Base-by-base conservation (phyloP, 225 moss, liverwort and hornwort genomes). In the Polytrichum commune region DNA sequence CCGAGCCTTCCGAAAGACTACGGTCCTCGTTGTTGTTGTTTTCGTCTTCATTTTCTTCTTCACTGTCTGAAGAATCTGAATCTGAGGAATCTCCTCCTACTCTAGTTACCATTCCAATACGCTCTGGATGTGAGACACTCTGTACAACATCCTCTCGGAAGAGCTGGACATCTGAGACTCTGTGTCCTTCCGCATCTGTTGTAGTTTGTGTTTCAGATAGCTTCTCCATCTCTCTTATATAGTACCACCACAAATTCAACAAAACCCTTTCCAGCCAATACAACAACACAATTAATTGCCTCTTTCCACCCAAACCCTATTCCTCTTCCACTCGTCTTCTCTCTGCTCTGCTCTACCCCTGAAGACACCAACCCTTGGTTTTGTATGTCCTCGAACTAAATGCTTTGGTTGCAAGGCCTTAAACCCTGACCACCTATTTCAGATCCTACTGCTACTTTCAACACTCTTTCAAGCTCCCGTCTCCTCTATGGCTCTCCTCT, bases 111-210 rank as follows among this genome's bases (percentile, higher is more conserved):
- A 96, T 85, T 55, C 96, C 96, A 63, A 96, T 76, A 54, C 84
- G 69, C 71, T 83, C 72, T 4, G 93, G 93, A n/a, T 88, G 89
- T 68, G 86, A 67, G 64, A 86, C 29, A 67, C 83, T 84, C 82
- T 88, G 90, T 10, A 96, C 92, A 25, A 96, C 92, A 73, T 96
- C 96, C 66, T 96, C 96, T 66, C 93, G 85, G 65, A 84, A 96
- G 70, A 96, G 74, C 83, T 92, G 93, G 76, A 89, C 92, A 29
- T 88, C 88, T 33, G 88, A 71, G 70, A 85, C 87, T 70, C 80
- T 76, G 38, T 72, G 80, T 35, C 88, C 88, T 64, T 86, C 92
- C 61, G 70, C 68, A 53, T 68, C 79, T 46, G 28, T 68, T 23
- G 38, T 66, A 54, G 54, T 19, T 46, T 65, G 67, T 66, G 46